These are phyloP conservation scores for Haplosporangium sp. DNA, from an alignment of 371 early-diverging fungal species.

Conservation along the genomic window DNA sequence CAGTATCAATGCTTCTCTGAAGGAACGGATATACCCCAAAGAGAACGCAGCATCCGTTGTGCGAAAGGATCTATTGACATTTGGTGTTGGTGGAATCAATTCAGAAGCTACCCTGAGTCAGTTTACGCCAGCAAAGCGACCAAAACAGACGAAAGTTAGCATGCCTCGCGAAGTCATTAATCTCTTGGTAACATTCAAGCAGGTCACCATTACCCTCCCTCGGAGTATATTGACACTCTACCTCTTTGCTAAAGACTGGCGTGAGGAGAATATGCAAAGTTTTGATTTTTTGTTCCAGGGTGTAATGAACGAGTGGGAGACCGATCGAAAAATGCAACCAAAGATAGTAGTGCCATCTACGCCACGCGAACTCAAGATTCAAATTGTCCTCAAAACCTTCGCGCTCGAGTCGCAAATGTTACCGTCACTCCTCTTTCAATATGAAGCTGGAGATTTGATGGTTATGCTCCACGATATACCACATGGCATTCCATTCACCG, in stretches of 20 bases:
- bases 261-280: constrained; percentile 78
- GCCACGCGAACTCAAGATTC: constrained; percentile 67
- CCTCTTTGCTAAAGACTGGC: constrained; percentile 84
- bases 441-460: constrained; percentile 69
- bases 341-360: constrained; percentile 29
- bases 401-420: constrained; percentile 73
- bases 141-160: constrained; percentile 44
- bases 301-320: constrained; percentile 78
- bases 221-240: constrained; percentile 83
- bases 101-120: constrained; percentile 49
- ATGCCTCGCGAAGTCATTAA: constrained; percentile 64
- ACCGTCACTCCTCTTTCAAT: constrained; percentile 74
- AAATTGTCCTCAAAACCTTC: constrained; percentile 72
- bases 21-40: constrained; percentile 47
- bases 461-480: constrained; percentile 62
- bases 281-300: constrained; percentile 82
- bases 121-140: constrained; percentile 43
- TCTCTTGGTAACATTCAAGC: constrained; percentile 68
- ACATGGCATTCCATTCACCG: constrained; percentile 49
- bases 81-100: constrained; percentile 54
- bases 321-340: constrained; percentile 58
- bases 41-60: constrained; percentile 8
- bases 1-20: constrained; percentile 47
- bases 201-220: constrained; percentile 71
- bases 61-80: constrained; percentile 42